These are phyloP conservation scores for Pterulicium gracile DNA, from an alignment of 1,284 basidiomycete species.

Conservation along the genomic window DNA sequence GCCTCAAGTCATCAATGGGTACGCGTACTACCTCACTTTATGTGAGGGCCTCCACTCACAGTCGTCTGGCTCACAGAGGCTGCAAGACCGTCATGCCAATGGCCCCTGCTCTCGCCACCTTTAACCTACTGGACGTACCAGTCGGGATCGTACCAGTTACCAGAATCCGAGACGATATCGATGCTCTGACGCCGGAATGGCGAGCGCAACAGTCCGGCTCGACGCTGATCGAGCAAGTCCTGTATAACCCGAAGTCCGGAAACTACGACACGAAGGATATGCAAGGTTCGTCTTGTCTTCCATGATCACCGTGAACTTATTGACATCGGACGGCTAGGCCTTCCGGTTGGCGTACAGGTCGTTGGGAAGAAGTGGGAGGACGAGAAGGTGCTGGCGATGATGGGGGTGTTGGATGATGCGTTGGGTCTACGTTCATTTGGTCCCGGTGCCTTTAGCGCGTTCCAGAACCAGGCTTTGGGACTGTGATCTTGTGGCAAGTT, in stretches of 20 bases:
- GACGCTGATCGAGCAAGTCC: conserved; percentile 38
- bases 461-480: not conserved
- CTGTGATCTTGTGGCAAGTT: too few species aligned
- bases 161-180: conserved; percentile 54
- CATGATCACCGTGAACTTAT: not conserved
- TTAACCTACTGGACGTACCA: conserved; percentile 73
- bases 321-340: too few species aligned
- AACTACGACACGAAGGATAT: conserved; percentile 66
- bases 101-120: too few species aligned
- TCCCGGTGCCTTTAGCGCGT: too few species aligned
- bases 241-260: conserved; percentile 41
- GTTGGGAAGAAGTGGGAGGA: conserved; percentile 76
- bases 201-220: conserved; percentile 35
- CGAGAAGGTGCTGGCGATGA: conserved; percentile 76
- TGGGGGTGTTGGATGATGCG: conserved; percentile 69
- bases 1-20: conserved; percentile 68
- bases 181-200: conserved; percentile 55
- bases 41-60: too few species aligned
- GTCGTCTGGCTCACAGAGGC: too few species aligned
- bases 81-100: too few species aligned
- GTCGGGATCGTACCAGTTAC: conserved; percentile 77
- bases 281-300: conserved; percentile 19
- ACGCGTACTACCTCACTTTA: conserved; percentile 12
- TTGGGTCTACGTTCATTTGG: conserved; percentile 50
- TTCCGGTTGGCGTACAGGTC: conserved; percentile 80